These are phyloP conservation scores for Monosporascus sp. DNA, from an alignment of 2,329 filamentous ascomycete species.

Conservation along the genomic window DNA sequence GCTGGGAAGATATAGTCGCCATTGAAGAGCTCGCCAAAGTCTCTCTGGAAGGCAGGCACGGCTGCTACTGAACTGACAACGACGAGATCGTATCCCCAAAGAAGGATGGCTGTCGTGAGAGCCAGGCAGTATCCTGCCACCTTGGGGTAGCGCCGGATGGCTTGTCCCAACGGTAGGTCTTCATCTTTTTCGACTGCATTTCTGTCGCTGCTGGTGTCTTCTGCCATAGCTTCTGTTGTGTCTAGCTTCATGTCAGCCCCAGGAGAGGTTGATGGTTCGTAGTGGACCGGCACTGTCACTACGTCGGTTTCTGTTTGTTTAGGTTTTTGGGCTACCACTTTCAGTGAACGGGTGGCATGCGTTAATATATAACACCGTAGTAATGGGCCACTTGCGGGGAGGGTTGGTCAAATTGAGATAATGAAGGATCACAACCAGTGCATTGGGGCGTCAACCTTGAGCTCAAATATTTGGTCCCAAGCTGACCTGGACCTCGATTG, in stretches of 20 bases:
- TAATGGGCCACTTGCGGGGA: not conserved
- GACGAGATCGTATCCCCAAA: constrained; percentile 7
- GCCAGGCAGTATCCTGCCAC: constrained; percentile 4
- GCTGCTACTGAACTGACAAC: constrained; percentile 3
- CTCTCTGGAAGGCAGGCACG: constrained; percentile 8
- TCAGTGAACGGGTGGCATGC: not conserved
- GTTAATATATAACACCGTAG: not conserved
- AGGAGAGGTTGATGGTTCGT: not conserved
- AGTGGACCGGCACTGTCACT: not conserved
- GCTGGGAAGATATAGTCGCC: constrained; percentile 33
- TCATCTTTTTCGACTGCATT: not conserved
- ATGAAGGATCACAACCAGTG: not conserved
- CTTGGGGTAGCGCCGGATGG: constrained; percentile 2
- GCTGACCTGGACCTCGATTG: no score
- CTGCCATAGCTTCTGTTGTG: not conserved
- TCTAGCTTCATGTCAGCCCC: not conserved
- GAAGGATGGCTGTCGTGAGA: constrained; percentile 4
- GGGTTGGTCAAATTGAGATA: not conserved
- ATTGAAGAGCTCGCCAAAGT: constrained; percentile 28
- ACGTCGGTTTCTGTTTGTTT: not conserved
- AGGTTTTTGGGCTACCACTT: no score
- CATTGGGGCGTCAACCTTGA: not conserved
- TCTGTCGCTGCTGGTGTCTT: not conserved
- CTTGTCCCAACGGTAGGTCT: not conserved
- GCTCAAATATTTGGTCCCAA: not conserved